Conservation (phyloP, 2,329 filamentous ascomycete species). For the Ophiostoma quercus region DNA sequence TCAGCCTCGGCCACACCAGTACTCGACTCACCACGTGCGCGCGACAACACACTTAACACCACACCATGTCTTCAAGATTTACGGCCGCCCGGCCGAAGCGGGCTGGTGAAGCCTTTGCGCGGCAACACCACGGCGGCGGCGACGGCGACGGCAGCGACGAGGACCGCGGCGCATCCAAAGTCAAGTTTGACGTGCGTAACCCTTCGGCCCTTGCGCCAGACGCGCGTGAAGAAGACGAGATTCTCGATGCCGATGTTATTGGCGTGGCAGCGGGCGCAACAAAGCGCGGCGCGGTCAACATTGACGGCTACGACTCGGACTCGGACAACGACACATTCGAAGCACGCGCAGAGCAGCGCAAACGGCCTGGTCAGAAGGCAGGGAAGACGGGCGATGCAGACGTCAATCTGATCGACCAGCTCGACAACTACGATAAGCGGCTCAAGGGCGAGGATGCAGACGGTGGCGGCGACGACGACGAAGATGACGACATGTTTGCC, state of each 20-base stretch:
- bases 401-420: constrained; percentile 47
- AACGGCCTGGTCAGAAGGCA: constrained; percentile 27
- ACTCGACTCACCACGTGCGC: background rate
- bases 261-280: constrained; percentile 67
- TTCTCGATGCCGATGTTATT: constrained; percentile 89
- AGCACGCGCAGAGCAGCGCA: constrained; percentile 60
- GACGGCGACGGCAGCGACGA: constrained; percentile 43
- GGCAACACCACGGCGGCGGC: constrained; percentile 61
- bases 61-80: constrained; percentile 51
- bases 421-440: constrained; percentile 50
- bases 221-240: constrained; percentile 63
- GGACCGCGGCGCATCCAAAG: constrained; percentile 50
- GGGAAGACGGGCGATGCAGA: constrained; percentile 30
- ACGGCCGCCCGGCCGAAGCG: constrained; percentile 74
- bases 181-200: constrained; percentile 91
- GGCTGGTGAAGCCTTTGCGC: constrained; percentile 72
- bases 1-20: background rate
- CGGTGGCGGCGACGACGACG: constrained; percentile 46
- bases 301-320: constrained; percentile 95
- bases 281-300: constrained; percentile 89
- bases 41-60: background rate
- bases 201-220: constrained; percentile 86
- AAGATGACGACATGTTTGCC: constrained; percentile 83
- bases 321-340: constrained; percentile 88
- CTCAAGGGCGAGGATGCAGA: constrained; percentile 37